A percentile compares a stretch with the other conserved stretches of the same genome.
Conservation (phyloP, 768 basidiomycete species). For the Hortiboletus flavorubellus region DNA sequence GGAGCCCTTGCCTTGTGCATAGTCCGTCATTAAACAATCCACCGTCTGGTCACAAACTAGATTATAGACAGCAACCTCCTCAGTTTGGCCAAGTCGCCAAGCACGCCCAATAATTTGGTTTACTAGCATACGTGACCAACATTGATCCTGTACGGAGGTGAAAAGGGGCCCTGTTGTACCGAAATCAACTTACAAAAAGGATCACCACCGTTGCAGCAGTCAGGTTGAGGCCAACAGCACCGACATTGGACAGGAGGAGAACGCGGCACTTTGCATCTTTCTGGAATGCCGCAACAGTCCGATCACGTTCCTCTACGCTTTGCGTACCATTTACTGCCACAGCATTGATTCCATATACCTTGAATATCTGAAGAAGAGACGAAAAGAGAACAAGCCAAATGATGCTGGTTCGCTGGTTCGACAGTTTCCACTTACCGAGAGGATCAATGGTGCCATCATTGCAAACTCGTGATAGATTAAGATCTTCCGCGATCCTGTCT, state of each 20-base stretch:
- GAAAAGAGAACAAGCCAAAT: neutral
- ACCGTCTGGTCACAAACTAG: slow-evolving; percentile 7
- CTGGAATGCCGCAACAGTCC: neutral
- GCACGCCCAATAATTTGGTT: slow-evolving; percentile 14
- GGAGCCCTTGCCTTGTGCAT: slow-evolving; percentile 6
- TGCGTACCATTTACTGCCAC: slow-evolving; percentile 5
- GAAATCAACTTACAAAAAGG: neutral
- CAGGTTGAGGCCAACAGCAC: slow-evolving; percentile 1
- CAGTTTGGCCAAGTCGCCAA: slow-evolving; percentile 10
- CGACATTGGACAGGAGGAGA: slow-evolving; percentile 3
- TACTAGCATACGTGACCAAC: slow-evolving; percentile 12
- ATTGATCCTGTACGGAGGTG: neutral
- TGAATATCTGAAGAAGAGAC: neutral
- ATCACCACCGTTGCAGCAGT: slow-evolving; percentile 2
- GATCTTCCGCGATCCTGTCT: neutral
- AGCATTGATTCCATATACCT: slow-evolving; percentile 1
- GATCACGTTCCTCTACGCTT: neutral
- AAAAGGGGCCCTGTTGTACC: neutral
- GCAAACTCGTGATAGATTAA: slow-evolving; percentile 6
- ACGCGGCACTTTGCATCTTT: neutral
- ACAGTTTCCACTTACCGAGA: slow-evolving; percentile 1
- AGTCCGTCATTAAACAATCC: slow-evolving; percentile 11
- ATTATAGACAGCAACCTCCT: slow-evolving; percentile 8
- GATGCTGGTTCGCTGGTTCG: neutral
- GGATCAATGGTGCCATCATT: slow-evolving; percentile 6